Evolutionary conservation across 1,284 basidiomycete species (phyloP).

Genomic region (Neonothopanus nambi): DNA sequence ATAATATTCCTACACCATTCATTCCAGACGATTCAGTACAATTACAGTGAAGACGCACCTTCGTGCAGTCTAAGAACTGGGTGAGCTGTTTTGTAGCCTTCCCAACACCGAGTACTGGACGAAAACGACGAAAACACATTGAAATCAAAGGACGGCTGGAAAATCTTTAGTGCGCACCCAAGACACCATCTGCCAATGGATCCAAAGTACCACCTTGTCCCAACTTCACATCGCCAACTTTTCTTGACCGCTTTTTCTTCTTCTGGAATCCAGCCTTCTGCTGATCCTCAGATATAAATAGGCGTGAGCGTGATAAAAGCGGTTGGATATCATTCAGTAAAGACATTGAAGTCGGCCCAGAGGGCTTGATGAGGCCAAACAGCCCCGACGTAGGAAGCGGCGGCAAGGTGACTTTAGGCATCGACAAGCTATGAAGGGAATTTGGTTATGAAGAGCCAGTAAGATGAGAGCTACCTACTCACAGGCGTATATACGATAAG

Average conservation of each 20-base stretch:
- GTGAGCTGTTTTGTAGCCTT: slow-evolving; percentile 89
- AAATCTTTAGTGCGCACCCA: slow-evolving; percentile 49
- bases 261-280: slow-evolving; percentile 37
- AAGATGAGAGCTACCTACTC: not conserved
- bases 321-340: slow-evolving; percentile 86
- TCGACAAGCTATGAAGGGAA: slow-evolving; percentile 27
- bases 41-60: slow-evolving; percentile 51
- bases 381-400: slow-evolving; percentile 73
- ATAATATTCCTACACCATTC: slow-evolving; percentile 73
- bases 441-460: not conserved
- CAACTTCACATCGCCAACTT: slow-evolving; percentile 66
- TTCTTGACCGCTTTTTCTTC: slow-evolving; percentile 36
- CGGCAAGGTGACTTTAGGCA: slow-evolving; percentile 64
- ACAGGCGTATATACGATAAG: not conserved
- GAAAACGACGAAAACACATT: too few species aligned
- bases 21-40: slow-evolving; percentile 7
- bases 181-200: slow-evolving; percentile 93
- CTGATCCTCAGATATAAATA: slow-evolving; percentile 73
- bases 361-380: slow-evolving; percentile 85
- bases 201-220: slow-evolving; percentile 96
- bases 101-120: slow-evolving; percentile 84
- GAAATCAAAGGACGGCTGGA: slow-evolving; percentile 13
- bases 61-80: slow-evolving; percentile 88
- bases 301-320: slow-evolving; percentile 73
- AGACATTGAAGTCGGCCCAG: slow-evolving; percentile 89